These are phyloP conservation scores for Chlorokybus atmophyticus DNA, from an alignment of 139 green algal genomes.

Conservation along the genomic window DNA sequence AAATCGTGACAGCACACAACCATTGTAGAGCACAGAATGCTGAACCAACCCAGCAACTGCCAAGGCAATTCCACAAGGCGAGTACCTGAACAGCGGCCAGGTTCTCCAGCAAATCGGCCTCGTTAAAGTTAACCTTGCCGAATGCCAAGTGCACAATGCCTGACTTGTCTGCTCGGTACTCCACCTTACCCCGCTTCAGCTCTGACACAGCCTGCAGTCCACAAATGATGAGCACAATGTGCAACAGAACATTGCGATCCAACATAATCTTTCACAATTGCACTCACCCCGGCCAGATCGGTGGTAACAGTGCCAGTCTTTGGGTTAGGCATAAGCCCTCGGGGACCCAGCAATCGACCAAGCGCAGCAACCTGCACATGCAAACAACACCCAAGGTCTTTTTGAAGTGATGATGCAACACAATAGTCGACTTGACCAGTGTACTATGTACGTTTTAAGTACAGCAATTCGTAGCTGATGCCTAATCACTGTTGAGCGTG, in stretches of 20 bases:
- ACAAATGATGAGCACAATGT: neutral
- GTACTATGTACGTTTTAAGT: no score
- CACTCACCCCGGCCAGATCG: constrained; percentile 64
- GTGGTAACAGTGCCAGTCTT: constrained; percentile 98
- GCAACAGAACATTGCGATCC: neutral
- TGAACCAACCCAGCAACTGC: no score
- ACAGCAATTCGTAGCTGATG: no score
- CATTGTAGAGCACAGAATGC: no score
- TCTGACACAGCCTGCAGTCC: constrained; percentile 76
- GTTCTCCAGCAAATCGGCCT: constrained; percentile 78
- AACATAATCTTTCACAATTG: neutral
- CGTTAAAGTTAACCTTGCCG: constrained; percentile 71
- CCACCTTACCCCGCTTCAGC: constrained; percentile 98
- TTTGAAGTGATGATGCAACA: no score
- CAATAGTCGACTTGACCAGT: no score
- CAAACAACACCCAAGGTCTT: no score
- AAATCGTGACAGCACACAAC: no score
- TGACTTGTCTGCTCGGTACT: constrained; percentile 95
- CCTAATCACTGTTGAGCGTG: no score
- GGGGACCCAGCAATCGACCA: constrained; percentile 79
- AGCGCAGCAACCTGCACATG: constrained; percentile 77
- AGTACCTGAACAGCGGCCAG: constrained; percentile 62
- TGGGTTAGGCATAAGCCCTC: constrained; percentile 97
- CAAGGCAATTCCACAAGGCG: neutral
- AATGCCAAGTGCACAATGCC: constrained; percentile 95